These are phyloP conservation scores for Thelephora terrestris DNA, from an alignment of 1,284 basidiomycete genomes.

Conservation along the genomic window DNA sequence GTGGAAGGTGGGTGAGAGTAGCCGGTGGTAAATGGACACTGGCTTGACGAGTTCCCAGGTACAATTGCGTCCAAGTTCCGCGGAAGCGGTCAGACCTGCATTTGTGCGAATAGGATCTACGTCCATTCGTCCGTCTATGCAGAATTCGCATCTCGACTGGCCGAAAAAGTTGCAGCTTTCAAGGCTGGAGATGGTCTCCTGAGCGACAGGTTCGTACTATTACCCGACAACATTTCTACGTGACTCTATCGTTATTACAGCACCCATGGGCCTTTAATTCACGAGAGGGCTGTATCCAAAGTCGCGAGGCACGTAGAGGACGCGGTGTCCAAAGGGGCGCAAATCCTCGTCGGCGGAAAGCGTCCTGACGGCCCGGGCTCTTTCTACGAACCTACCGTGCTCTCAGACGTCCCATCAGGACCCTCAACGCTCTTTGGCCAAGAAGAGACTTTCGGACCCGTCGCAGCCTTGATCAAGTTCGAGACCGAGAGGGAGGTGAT, in stretches of 20 bases:
- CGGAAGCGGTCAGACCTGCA: constrained; percentile 83
- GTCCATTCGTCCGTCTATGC: constrained; percentile 81
- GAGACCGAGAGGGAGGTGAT: constrained; percentile 91
- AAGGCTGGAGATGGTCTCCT: constrained; percentile 89
- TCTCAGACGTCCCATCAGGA: constrained; percentile 73
- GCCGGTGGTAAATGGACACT: neutral
- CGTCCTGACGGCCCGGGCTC: constrained; percentile 43
- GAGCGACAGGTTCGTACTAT: constrained; percentile 50
- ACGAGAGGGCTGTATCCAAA: constrained; percentile 79
- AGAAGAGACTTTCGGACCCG: constrained; percentile 88
- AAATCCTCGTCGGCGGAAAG: constrained; percentile 82
- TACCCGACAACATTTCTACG: neutral
- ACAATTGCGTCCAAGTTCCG: constrained; percentile 91
- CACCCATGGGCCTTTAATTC: constrained; percentile 94
- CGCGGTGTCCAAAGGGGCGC: constrained; percentile 76
- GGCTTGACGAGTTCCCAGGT: constrained; percentile 28
- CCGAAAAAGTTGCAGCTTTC: constrained; percentile 80
- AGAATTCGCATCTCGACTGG: constrained; percentile 75
- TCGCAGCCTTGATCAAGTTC: constrained; percentile 75
- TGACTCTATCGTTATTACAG: constrained; percentile 24
- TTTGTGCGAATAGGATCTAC: constrained; percentile 81
- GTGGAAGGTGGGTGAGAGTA: constrained; percentile 52
- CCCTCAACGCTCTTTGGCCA: constrained; percentile 39
- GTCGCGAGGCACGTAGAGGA: constrained; percentile 83
- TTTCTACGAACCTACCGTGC: constrained; percentile 85